Evolutionary conservation across 2,329 filamentous ascomycete genomes (phyloP).

Genomic region (Ilyonectria robusta): DNA sequence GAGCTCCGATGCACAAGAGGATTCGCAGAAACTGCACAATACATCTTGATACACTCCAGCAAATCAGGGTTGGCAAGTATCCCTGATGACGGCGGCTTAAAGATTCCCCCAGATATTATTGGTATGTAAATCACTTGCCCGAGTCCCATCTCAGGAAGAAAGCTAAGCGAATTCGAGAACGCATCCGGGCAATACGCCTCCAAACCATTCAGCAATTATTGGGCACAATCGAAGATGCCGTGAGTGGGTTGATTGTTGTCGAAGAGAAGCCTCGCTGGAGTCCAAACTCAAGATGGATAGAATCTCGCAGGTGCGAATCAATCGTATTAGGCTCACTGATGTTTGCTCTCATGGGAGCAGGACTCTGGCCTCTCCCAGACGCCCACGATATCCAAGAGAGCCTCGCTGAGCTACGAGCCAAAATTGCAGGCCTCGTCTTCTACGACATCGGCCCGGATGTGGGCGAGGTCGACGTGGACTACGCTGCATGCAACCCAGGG

Average conservation of each 20-base stretch:
- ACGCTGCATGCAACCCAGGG: constrained; percentile 40
- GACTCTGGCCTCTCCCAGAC: constrained; percentile 50
- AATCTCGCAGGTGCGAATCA: constrained; percentile 51
- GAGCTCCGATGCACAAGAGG: constrained; percentile 42
- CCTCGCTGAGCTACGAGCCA: constrained; percentile 37
- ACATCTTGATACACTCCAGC: constrained; percentile 15
- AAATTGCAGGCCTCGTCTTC: constrained; percentile 41
- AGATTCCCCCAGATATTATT: constrained; percentile 16
- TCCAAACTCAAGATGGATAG: constrained; percentile 48
- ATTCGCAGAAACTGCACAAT: constrained; percentile 36
- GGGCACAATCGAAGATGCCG: constrained; percentile 42
- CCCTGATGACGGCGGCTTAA: not conserved
- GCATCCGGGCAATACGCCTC: constrained; percentile 34
- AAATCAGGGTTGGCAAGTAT: constrained; percentile 6
- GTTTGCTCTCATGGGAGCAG: constrained; percentile 49
- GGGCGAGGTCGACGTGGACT: constrained; percentile 26
- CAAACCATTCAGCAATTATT: constrained; percentile 44
- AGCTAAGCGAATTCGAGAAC: constrained; percentile 31
- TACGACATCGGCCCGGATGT: constrained; percentile 42
- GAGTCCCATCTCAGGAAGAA: constrained; percentile 12
- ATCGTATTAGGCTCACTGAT: constrained; percentile 53
- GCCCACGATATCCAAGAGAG: constrained; percentile 42
- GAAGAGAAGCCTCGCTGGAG: constrained; percentile 50
- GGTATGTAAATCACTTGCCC: constrained; percentile 22
- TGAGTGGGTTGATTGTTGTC: constrained; percentile 41